Percentiles rank a stretch among this genome's conserved stretches.
These are phyloP conservation scores for Boletellus sp. DNA, from an alignment of 768 basidiomycete species.

Conservation along the genomic window DNA sequence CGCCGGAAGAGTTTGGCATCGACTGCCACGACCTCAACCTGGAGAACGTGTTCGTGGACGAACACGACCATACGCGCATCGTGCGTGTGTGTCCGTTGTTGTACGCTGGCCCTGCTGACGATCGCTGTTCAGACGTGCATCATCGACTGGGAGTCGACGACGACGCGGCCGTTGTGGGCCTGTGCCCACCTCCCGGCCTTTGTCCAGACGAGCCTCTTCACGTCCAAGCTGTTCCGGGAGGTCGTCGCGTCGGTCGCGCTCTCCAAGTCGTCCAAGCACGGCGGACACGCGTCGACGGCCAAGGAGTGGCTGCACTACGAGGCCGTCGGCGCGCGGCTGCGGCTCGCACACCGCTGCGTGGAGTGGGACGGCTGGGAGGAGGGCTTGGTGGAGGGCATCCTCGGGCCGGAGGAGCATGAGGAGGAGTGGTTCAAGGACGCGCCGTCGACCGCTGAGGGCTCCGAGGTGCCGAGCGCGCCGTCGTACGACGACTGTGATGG, in stretches of 20 bases:
- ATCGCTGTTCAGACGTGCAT: slow-evolving; percentile 62
- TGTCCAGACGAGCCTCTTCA: slow-evolving; percentile 74
- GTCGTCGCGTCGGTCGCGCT: slow-evolving; percentile 49
- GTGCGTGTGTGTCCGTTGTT: slow-evolving; percentile 42
- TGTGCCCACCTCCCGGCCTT: slow-evolving; percentile 80
- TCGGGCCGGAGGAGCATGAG: slow-evolving; percentile 69
- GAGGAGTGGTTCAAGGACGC: slow-evolving; percentile 63
- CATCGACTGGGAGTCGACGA: slow-evolving; percentile 92
- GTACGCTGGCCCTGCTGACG: not conserved
- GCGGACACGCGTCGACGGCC: slow-evolving; percentile 45
- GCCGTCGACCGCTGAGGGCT: slow-evolving; percentile 23
- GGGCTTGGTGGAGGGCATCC: slow-evolving; percentile 69
- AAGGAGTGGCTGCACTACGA: slow-evolving; percentile 76
- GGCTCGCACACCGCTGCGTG: slow-evolving; percentile 74
- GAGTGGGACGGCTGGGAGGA: slow-evolving; percentile 96
- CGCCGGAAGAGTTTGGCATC: slow-evolving; percentile 64
- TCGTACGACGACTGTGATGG: not conserved
- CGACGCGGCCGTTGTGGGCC: slow-evolving; percentile 80
- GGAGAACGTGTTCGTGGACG: slow-evolving; percentile 83
- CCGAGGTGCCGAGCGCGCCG: slow-evolving; percentile 14
- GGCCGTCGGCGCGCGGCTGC: slow-evolving; percentile 56
- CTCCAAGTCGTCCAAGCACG: slow-evolving; percentile 18
- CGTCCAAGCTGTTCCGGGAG: slow-evolving; percentile 65
- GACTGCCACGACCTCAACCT: slow-evolving; percentile 85
- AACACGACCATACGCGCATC: slow-evolving; percentile 59